Conservation (phyloP, 352 stramenopile species). For the Pseudoperonospora humuli region DNA sequence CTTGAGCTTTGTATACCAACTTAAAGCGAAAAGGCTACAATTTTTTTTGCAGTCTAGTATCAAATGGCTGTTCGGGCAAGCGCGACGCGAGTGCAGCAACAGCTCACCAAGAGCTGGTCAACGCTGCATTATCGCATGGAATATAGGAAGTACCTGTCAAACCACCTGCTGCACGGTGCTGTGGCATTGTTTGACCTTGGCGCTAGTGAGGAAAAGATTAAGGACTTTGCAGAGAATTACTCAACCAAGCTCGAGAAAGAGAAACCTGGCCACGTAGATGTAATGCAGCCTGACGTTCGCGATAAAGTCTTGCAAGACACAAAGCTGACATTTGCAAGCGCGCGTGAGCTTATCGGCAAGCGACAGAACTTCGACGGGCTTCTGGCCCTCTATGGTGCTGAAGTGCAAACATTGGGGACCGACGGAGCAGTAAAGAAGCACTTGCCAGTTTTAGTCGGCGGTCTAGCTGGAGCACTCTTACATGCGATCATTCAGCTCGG, state of each 20-base stretch:
- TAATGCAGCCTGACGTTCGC: slow-evolving; percentile 6
- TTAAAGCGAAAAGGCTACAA: no score
- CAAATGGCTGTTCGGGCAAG: slow-evolving; percentile 6
- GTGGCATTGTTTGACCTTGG: slow-evolving; percentile 27
- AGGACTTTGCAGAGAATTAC: slow-evolving; percentile 22
- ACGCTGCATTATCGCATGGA: slow-evolving; percentile 28
- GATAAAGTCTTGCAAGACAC: slow-evolving; percentile 6
- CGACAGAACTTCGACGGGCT: slow-evolving; percentile 28
- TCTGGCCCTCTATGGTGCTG: slow-evolving; percentile 18
- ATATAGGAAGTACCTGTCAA: slow-evolving; percentile 26
- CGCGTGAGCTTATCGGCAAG: slow-evolving; percentile 18
- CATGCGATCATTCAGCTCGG: slow-evolving; percentile 36
- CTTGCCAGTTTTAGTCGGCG: slow-evolving; percentile 26
- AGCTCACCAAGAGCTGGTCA: slow-evolving; percentile 21
- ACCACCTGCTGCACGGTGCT: slow-evolving; percentile 31
- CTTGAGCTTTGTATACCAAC: neutral
- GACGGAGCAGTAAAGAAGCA: slow-evolving; percentile 28
- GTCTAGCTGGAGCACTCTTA: slow-evolving; percentile 30
- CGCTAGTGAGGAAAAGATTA: slow-evolving; percentile 23
- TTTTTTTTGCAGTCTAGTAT: no score
- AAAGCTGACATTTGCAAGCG: slow-evolving; percentile 18
- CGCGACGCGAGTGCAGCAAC: slow-evolving; percentile 9
- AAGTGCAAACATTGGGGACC: slow-evolving; percentile 22
- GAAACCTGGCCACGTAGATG: slow-evolving; percentile 8
- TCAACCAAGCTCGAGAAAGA: slow-evolving; percentile 21